Evolutionary conservation across 805 yeast genomes (phyloP), one percentile per base, ranked within the genome.

Genomic region (Sugiyamaella americana): DNA sequence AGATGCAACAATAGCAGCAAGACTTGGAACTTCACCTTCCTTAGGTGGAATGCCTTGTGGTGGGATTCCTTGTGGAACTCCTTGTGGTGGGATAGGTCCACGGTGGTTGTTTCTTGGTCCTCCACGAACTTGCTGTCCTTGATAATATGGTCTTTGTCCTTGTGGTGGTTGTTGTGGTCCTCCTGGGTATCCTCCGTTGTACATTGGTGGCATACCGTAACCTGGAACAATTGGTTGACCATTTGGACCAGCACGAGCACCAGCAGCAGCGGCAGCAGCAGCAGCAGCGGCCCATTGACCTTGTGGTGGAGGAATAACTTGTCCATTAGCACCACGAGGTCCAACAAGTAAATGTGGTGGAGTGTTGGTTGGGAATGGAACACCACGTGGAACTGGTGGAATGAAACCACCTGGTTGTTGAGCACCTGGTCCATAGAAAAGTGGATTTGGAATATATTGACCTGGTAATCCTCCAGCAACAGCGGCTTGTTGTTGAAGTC

Each of bases 401-500:
- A 85, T 75, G 75, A 84, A 83, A 16, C 21, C 21, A 52, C 85
- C 87, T 58, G 84, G 85, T 68, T 83, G 87, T 70, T 83, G 88
- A 51, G 63, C 68, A 43, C 68, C 69, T 43, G 69, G 69, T 53
- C 83, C 84, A 71, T 84, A 87, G 69, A 84, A 84, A 80, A 87
- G 78, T 66, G 94, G 94, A 56, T 58, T 66, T 48, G 69, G 68
- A 64, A 87, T 82, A 72, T 84, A 85, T 74, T 84, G 95, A 59
- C 89, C 89, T 63, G 87, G 87, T 63, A 86, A 73, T 57, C 87
- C 89, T 54, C 83, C 84, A 57, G 94, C 95, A 40, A 66, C 70
- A 26, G 71, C 70, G 58, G 87, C 87, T 68, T 89, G 95, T 72
- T 88, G 96, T 77, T 91, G 98, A 79, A 88, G 78, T 79, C 97